Evolutionary conservation across 192 early-diverging fungal genomes (phyloP), one percentile per base, ranked within the genome.

Genomic region (Rhizophagus prolifer): DNA sequence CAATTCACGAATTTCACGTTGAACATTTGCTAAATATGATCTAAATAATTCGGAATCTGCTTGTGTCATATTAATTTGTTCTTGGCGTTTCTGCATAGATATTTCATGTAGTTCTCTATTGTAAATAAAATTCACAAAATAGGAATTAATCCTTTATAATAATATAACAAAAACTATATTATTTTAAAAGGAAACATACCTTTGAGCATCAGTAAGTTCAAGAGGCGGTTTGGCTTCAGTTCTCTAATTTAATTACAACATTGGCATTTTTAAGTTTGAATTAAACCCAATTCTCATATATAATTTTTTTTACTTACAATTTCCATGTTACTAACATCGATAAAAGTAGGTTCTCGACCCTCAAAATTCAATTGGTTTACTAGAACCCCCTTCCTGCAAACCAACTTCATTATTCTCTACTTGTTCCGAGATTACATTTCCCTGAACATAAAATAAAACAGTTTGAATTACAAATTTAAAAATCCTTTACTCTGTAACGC

Each of bases 1-100:
- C 1, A 95, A 82, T 77, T 94, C 90, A 23, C 89, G 86, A 47
- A 94, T 86, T 78, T 94, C 91, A 21, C 87, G 87, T 23, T 85
- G 82, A 8, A 95, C 90, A 28, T 88, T 86, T 19, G 83, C 83
- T 76, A 87, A 80, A 74, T 88, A 89, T n/a, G 77, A 76, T 74
- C 81, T 85, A 69, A 83, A 90, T 78, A 86, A 59, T 72, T 88
- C 77, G 70, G 83, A 88, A 77, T 94, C 90, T 36, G 82, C 85
- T 14, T 90, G 85, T 12, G 85, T 91, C 93, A 94, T 94, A 19
- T 92, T 82, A 67, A 94, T 85, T 72, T 92, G 85, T 16, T 83
- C 79, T 23, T 91, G 75, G n/a, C 90, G 85, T 77, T 93, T 90
- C 67, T 81, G 79, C 85, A 94, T 89, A 8, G 91, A 89, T 79